phyloP scores from a whole-genome alignment of 2,329 filamentous ascomycete genomes.

The Clarireedia monteithiana region DNA sequence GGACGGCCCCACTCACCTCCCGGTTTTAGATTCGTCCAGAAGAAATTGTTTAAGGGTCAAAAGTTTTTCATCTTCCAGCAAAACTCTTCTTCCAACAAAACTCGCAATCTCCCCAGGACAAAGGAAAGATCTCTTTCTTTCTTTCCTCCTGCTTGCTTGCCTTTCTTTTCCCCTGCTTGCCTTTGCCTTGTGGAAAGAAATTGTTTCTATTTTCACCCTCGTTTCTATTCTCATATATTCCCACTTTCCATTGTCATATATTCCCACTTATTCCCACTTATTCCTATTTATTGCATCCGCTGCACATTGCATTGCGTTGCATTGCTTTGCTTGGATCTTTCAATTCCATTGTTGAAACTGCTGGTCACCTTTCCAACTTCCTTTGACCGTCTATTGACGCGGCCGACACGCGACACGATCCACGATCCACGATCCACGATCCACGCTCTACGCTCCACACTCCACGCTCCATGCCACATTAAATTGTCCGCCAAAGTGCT shows the following conservation, averaged over 20 bases:
- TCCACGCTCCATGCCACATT: background rate
- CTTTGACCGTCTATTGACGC: too few relatives aligned
- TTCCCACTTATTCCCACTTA: too few relatives aligned
- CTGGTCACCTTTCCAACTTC: background rate
- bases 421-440: background rate
- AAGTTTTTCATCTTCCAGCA: background rate
- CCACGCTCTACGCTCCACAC: too few relatives aligned
- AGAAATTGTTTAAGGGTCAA: background rate
- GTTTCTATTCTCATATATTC: background rate
- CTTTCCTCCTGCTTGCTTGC: background rate
- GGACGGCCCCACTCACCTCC: too few relatives aligned
- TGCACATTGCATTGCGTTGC: too few relatives aligned
- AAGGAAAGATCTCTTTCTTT: too few relatives aligned
- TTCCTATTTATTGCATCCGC: too few relatives aligned
- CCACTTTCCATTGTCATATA: too few relatives aligned
- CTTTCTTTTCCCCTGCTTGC: too few relatives aligned
- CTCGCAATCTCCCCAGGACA: too few relatives aligned
- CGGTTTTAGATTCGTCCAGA: background rate
- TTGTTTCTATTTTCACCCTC: background rate
- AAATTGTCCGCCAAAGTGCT: background rate
- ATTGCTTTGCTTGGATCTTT: background rate
- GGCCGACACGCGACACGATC: too few relatives aligned
- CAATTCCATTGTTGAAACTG: background rate
- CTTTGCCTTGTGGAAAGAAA: too few relatives aligned
- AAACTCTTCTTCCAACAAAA: background rate